Evolutionary conservation across 345 rosid genomes (phyloP).

Genomic region (Conringia planisiliqua): DNA sequence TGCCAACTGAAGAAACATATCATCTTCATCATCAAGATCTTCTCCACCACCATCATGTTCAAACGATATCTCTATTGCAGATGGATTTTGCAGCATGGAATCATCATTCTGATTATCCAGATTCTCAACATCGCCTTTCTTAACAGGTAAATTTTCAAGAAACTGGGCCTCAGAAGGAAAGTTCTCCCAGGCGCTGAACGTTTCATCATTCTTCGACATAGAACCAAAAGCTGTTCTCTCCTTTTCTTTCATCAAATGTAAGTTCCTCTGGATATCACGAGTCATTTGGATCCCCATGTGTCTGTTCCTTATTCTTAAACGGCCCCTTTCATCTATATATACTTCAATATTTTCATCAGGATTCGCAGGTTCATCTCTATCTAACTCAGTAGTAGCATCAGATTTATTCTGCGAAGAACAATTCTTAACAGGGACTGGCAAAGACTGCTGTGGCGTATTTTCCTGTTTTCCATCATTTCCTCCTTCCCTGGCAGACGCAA

Average conservation of each 20-base stretch:
- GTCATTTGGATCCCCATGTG: constrained; percentile 98
- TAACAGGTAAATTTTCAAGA: constrained; percentile 34
- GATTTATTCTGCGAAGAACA: constrained; percentile 39
- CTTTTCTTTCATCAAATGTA: constrained; percentile 86
- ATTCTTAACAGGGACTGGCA: constrained; percentile 34
- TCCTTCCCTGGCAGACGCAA: constrained; percentile 52
- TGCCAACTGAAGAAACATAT: constrained; percentile 69
- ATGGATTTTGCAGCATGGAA: constrained; percentile 29
- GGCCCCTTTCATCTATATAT: constrained; percentile 82
- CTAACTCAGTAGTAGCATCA: constrained; percentile 34
- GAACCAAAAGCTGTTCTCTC: constrained; percentile 38
- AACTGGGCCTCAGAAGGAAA: constrained; percentile 36
- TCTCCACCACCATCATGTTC: constrained; percentile 51
- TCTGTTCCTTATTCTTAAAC: constrained; percentile 58
- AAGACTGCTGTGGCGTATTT: constrained; percentile 27
- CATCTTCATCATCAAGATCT: constrained; percentile 51
- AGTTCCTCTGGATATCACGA: constrained; percentile 91
- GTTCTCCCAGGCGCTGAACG: constrained; percentile 21
- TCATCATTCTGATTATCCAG: constrained; percentile 35
- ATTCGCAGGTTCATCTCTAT: constrained; percentile 35
- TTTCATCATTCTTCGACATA: constrained; percentile 26
- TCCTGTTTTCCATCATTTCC: constrained; percentile 41
- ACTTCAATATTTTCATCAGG: constrained; percentile 70
- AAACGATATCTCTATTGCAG: constrained; percentile 69
- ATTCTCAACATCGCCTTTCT: constrained; percentile 31